Conservation (phyloP, 441 rosid species). For the Pelargonium myrrhifolium region DNA sequence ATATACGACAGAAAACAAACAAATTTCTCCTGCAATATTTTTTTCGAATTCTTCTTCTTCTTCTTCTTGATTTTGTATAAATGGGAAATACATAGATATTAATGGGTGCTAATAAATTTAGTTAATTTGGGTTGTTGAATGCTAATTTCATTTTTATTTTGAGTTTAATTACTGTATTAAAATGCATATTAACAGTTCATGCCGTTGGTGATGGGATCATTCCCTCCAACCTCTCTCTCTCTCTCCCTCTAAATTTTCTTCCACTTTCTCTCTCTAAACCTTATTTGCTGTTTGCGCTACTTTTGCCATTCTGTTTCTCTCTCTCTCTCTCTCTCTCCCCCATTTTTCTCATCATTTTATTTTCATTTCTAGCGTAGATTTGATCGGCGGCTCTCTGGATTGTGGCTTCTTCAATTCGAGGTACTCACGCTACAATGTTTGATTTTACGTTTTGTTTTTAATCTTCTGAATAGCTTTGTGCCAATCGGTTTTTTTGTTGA, state of each 20-base stretch:
- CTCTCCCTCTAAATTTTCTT: no score
- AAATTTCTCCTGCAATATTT: no score
- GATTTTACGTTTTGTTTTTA: slow-evolving; percentile 28
- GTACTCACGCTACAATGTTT: neutral
- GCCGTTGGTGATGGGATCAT: slow-evolving; percentile 82
- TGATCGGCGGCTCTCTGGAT: slow-evolving; percentile 1
- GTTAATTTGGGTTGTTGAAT: no score
- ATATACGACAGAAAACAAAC: no score
- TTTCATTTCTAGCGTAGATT: neutral
- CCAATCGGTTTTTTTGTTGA: neutral
- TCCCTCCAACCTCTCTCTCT: slow-evolving; percentile 42
- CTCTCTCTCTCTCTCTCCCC: slow-evolving; percentile 14
- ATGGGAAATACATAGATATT: no score
- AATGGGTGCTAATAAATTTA: no score
- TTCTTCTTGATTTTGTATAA: no score
- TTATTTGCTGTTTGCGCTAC: slow-evolving; percentile 52
- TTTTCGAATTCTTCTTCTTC: no score
- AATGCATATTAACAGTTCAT: slow-evolving; percentile 27
- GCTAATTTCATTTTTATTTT: no score
- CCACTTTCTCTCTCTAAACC: slow-evolving; percentile 21
- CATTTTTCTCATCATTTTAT: slow-evolving; percentile 9
- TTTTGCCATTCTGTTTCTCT: slow-evolving; percentile 17
- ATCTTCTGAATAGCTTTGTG: slow-evolving; percentile 10
- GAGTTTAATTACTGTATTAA: slow-evolving; percentile 1
- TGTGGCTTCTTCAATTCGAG: neutral